Conservation (phyloP, 208 protist genomes). For the Acanthamoeba lenticulata region DNA sequence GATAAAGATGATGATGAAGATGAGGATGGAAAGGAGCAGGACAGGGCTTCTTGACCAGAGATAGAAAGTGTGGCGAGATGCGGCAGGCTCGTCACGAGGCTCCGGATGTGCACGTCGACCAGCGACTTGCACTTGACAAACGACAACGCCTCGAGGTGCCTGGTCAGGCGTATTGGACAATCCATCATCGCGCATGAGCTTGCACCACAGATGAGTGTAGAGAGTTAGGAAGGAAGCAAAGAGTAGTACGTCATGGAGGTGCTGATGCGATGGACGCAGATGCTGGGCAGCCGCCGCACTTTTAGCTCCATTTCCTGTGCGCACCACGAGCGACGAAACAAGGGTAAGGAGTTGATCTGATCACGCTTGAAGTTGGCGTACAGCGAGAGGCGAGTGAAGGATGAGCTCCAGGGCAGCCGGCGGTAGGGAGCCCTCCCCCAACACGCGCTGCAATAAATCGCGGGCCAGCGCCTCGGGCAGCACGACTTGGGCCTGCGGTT, state of each 20-base stretch:
- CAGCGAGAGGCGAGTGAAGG: not conserved
- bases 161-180: too few species aligned
- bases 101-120: not conserved
- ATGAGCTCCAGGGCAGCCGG: not conserved
- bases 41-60: not conserved
- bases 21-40: too few species aligned
- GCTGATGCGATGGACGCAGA: not conserved
- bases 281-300: not conserved
- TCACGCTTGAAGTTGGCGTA: not conserved
- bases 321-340: too few species aligned
- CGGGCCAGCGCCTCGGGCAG: not conserved
- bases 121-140: not conserved
- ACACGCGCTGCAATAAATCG: not conserved
- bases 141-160: not conserved
- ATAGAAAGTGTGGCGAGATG: not conserved
- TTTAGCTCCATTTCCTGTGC: not conserved
- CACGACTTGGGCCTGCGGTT: not conserved
- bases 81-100: not conserved
- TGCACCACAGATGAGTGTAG: too few species aligned
- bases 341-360: too few species aligned
- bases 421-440: not conserved
- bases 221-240: not conserved
- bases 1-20: too few species aligned
- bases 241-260: not conserved
- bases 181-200: too few species aligned